Conservation (phyloP, 495 filamentous ascomycete species). For the Echria macrotheca region DNA sequence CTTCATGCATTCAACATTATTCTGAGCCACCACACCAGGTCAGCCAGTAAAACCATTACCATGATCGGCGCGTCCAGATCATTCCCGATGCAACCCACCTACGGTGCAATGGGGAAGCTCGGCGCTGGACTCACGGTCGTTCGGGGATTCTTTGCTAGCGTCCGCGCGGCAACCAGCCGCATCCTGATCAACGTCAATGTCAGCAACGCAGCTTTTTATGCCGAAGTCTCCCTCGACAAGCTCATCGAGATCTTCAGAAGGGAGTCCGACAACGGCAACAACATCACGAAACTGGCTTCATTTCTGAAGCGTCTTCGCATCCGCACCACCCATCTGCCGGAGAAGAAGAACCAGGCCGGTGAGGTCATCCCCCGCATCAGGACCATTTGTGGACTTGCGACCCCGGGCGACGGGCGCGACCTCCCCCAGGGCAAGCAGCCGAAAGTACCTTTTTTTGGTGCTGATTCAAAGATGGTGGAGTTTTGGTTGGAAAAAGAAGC, state of each 20-base stretch:
- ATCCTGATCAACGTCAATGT: slow-evolving; percentile 8
- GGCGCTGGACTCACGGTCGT: neutral
- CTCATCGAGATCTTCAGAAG: neutral
- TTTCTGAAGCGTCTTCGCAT: neutral
- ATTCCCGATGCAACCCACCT: neutral
- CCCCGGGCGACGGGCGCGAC: neutral
- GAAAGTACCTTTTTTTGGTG: neutral
- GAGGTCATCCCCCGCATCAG: neutral
- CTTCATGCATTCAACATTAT: neutral
- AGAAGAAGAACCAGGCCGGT: neutral
- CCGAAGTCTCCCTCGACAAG: neutral
- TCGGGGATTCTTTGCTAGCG: slow-evolving; percentile 1
- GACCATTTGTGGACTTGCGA: slow-evolving; percentile 2
- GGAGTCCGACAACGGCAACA: neutral
- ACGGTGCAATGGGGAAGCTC: neutral
- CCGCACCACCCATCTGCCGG: neutral
- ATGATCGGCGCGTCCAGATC: neutral
- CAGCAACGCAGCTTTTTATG: neutral
- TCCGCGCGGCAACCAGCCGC: neutral
- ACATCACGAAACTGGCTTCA: neutral
- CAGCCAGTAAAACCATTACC: neutral
- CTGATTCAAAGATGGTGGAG: neutral
- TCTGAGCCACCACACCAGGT: neutral
- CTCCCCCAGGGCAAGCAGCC: neutral
- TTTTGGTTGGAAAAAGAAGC: neutral